Evolutionary conservation across 1,284 basidiomycete species (phyloP).

Genomic region (Heterobasidion occidentale): DNA sequence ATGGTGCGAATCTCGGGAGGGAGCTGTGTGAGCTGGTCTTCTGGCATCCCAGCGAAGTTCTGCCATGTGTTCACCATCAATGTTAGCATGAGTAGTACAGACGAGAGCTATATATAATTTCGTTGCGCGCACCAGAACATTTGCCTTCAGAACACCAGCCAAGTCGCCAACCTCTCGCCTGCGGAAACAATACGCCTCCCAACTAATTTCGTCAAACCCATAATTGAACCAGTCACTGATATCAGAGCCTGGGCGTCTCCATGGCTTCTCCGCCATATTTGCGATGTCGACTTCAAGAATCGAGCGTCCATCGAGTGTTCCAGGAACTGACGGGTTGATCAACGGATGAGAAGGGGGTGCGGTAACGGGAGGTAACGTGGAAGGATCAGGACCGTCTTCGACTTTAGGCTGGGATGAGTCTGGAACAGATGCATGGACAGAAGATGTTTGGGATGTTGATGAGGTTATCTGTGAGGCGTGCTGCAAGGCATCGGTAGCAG

Average conservation of each 20-base stretch:
- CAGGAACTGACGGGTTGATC: constrained; percentile 64
- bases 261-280: constrained; percentile 82
- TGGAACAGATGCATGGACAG: too few species aligned
- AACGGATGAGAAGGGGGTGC: constrained; percentile 70
- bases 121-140: constrained; percentile 48
- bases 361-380: constrained; percentile 50
- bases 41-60: constrained; percentile 76
- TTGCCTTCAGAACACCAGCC: constrained; percentile 69
- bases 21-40: constrained; percentile 67
- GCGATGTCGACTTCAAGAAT: constrained; percentile 87
- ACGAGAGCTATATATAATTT: background rate
- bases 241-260: constrained; percentile 90
- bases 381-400: constrained; percentile 54
- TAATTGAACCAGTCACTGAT: constrained; percentile 99
- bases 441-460: too few species aligned
- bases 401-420: constrained; percentile 1
- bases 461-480: constrained; percentile 16
- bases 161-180: constrained; percentile 76
- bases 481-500: constrained; percentile 15
- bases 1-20: constrained; percentile 75
- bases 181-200: constrained; percentile 88
- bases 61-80: constrained; percentile 18
- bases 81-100: background rate
- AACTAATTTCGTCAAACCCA: constrained; percentile 95
- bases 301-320: constrained; percentile 70